These are phyloP conservation scores for Davidsoniella eucalypti DNA, from an alignment of 2,329 filamentous ascomycete species.

Conservation along the genomic window DNA sequence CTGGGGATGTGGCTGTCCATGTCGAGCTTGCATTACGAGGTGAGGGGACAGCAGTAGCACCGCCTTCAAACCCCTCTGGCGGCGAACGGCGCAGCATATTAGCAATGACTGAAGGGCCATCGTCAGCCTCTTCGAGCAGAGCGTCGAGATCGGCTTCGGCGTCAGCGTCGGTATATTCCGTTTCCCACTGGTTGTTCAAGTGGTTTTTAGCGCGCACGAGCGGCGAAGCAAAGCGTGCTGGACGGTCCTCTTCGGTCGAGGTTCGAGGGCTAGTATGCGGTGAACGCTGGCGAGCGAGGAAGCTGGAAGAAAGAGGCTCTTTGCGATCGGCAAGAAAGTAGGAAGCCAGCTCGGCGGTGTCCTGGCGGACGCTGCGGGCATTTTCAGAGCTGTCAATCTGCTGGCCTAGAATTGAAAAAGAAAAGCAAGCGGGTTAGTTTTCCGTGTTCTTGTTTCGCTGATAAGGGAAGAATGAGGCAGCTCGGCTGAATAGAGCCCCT, in stretches of 20 bases:
- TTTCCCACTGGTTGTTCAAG: constrained; percentile 3
- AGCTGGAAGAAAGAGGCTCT: constrained; percentile 18
- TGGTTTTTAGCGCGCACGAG: background rate
- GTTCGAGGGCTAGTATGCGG: constrained; percentile 19
- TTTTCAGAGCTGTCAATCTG: constrained; percentile 56
- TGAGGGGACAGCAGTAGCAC: background rate
- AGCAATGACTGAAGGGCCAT: constrained; percentile 29
- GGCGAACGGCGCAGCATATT: constrained; percentile 35
- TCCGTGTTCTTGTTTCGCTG: too few relatives aligned
- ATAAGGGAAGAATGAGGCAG: background rate
- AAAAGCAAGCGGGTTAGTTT: background rate
- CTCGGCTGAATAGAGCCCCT: background rate
- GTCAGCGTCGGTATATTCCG: background rate
- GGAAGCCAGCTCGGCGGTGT: constrained; percentile 73
- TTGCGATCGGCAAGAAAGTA: constrained; percentile 57
- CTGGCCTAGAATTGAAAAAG: constrained; percentile 1
- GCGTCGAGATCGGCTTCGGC: constrained; percentile 8
- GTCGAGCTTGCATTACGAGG: background rate
- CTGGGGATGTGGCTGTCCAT: background rate
- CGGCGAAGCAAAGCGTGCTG: constrained; percentile 2
- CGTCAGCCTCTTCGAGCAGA: constrained; percentile 14
- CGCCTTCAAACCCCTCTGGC: constrained; percentile 21
- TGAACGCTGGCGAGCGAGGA: constrained; percentile 18
- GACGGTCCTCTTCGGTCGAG: constrained; percentile 16
- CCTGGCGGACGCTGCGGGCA: constrained; percentile 64